Conservation (phyloP, 306 rosid species). For the Quercus mongolica region DNA sequence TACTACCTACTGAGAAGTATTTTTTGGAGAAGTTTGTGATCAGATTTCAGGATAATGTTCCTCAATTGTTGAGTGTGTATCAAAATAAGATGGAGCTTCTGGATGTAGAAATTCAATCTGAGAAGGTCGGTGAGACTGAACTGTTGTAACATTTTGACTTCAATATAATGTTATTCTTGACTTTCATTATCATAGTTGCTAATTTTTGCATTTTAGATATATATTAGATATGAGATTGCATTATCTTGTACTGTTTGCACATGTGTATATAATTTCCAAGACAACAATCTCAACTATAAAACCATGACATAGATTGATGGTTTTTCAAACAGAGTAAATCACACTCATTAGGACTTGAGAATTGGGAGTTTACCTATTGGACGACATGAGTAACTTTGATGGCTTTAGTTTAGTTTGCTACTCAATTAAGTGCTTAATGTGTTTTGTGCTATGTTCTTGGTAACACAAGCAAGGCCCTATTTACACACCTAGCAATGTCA, state of each 20-base stretch:
- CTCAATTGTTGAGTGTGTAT: conserved; percentile 1
- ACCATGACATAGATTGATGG: background rate
- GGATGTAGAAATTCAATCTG: background rate
- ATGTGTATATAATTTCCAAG: too few species aligned
- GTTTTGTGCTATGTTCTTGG: too few species aligned
- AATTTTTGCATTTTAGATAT: background rate
- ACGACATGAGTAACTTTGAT: too few species aligned
- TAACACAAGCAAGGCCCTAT: too few species aligned
- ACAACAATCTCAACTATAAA: background rate
- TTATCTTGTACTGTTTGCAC: background rate
- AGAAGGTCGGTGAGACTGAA: background rate
- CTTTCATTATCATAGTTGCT: background rate
- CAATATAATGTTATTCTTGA: too few species aligned
- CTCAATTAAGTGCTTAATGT: too few species aligned
- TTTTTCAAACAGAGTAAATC: too few species aligned
- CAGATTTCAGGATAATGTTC: background rate
- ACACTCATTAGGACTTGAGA: too few species aligned
- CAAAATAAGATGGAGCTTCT: background rate
- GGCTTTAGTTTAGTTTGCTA: too few species aligned
- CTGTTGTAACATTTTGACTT: background rate
- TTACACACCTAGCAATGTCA: too few species aligned
- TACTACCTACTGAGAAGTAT: background rate
- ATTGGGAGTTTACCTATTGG: too few species aligned
- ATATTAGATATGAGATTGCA: background rate
- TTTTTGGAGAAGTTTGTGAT: conserved; percentile 13